A percentile compares a stretch with the other conserved stretches of the same genome.
Evolutionary conservation across 148 eudicot genomes (phyloP).

Genomic region (Rhododendron simsii): DNA sequence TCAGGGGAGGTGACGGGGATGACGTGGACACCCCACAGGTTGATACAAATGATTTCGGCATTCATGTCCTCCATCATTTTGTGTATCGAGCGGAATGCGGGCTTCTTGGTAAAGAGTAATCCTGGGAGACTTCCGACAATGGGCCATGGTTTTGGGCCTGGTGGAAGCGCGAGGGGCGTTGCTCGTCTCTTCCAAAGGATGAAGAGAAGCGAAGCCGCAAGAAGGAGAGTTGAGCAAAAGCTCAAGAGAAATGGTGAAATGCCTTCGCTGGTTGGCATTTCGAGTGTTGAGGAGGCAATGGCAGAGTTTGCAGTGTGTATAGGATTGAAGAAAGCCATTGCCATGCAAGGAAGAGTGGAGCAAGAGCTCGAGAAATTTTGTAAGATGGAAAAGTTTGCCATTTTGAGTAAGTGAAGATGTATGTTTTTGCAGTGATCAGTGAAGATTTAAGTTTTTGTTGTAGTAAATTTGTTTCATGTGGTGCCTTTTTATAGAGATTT

Average conservation of each 20-base stretch:
- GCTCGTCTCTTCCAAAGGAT: background rate
- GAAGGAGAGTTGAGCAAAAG: background rate
- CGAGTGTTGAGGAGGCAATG: background rate
- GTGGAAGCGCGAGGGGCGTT: background rate
- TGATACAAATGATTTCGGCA: background rate
- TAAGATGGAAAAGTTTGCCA: background rate
- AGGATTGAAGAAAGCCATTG: background rate
- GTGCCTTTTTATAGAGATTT: background rate
- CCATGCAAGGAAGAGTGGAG: background rate
- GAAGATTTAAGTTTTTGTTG: background rate
- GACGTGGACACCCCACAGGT: background rate
- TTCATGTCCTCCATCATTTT: background rate
- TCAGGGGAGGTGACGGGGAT: constrained; percentile 11
- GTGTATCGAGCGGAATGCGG: background rate
- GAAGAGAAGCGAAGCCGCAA: background rate
- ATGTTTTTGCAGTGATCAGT: background rate
- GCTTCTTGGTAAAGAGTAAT: background rate
- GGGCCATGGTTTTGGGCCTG: constrained; percentile 4
- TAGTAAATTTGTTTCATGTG: too few species aligned
- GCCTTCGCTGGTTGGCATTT: background rate
- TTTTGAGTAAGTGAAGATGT: background rate
- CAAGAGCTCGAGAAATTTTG: background rate
- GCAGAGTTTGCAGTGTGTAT: background rate
- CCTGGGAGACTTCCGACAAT: background rate
- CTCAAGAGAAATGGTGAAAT: background rate